Conservation (phyloP, 23 red algal genomes). For the Porphyridium purpureum region DNA sequence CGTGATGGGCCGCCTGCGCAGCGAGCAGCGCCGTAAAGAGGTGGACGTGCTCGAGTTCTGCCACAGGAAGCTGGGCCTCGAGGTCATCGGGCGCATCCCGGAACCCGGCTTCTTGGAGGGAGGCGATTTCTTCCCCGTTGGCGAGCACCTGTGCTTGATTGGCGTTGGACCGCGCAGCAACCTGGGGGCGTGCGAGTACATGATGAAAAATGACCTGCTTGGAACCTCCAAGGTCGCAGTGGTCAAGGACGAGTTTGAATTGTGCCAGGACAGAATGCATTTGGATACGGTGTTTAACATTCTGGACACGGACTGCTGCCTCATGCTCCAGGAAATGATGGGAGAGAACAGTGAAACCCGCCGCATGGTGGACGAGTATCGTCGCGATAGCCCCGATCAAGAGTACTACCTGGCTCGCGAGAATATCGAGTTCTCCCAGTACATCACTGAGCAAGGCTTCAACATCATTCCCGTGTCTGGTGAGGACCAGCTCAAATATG, state of each 20-base stretch:
- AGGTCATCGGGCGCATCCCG: constrained; percentile 70
- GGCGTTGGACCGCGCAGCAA: constrained; percentile 72
- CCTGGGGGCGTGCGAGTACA: constrained; percentile 54
- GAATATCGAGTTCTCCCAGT: constrained; percentile 57
- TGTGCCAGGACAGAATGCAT: constrained; percentile 82
- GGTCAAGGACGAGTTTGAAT: constrained; percentile 69
- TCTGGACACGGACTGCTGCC: constrained; percentile 23
- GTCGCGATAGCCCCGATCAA: constrained; percentile 6
- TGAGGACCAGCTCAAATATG: constrained; percentile 77
- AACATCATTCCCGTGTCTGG: constrained; percentile 56
- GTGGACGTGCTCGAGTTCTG: constrained; percentile 98
- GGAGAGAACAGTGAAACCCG: constrained; percentile 29
- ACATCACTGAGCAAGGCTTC: constrained; percentile 44
- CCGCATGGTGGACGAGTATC: constrained; percentile 80
- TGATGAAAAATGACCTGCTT: constrained; percentile 79
- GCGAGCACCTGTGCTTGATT: constrained; percentile 69
- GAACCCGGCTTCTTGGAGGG: constrained; percentile 68
- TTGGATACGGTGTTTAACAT: constrained; percentile 95
- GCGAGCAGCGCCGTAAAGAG: constrained; percentile 51
- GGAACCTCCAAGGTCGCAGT: constrained; percentile 62
- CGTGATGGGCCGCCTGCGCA: constrained; percentile 64
- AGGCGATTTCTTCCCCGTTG: constrained; percentile 90
- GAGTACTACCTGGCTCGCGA: constrained; percentile 2
- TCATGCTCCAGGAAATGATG: constrained; percentile 71
- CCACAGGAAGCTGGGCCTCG: constrained; percentile 63